Evolutionary conservation across 2,329 filamentous ascomycete species (phyloP), one percentile per base, ranked within the genome.

Genomic region (Capronia epimyces): DNA sequence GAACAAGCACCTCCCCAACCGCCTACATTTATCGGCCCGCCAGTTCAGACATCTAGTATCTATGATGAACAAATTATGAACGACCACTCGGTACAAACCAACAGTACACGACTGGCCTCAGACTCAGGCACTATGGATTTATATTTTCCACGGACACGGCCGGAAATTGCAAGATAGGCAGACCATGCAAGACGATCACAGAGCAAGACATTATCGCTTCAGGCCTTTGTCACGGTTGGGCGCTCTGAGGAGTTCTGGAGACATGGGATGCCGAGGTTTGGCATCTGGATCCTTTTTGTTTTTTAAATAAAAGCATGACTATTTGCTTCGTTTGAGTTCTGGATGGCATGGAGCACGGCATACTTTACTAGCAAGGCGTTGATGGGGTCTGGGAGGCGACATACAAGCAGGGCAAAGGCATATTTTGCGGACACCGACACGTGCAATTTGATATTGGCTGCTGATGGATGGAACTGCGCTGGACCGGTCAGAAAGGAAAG

Each of bases 151-250:
- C 34, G 57, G 36, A 52, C 52, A 31, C 55, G 51, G 36, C 53
- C 57, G 20, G 57, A 60, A 22, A 49, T 53, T 32, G 55, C 57
- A 31, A 50, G 57, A 41, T 55, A 50, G 43, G 34, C 29, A 32
- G 13, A 12, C 29, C 29, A 12, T 24, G 10, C 10, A 27, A 6
- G 6, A 27, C 25, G 10, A 27, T 27, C 6, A 27, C 25, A 10
- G 25, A 27, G 6, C n/a, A n/a, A 27, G 25, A 27, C 5, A 10
- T 27, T 10, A 27, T 22, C 16, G 13, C 31, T 32, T 32, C 29
- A 3, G 7, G 29, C 6, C 7, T 32, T 8, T 32, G 12, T 32
- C 29, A 32, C 3, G 29, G 13, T 3, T 32, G 29, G 29, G 29
- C 29, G 12, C 10, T 12, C 29, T 32, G 29, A n/a, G 29, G n/a